phyloP scores from a whole-genome alignment of 306 rosid species.

The Ceratonia siliqua region DNA sequence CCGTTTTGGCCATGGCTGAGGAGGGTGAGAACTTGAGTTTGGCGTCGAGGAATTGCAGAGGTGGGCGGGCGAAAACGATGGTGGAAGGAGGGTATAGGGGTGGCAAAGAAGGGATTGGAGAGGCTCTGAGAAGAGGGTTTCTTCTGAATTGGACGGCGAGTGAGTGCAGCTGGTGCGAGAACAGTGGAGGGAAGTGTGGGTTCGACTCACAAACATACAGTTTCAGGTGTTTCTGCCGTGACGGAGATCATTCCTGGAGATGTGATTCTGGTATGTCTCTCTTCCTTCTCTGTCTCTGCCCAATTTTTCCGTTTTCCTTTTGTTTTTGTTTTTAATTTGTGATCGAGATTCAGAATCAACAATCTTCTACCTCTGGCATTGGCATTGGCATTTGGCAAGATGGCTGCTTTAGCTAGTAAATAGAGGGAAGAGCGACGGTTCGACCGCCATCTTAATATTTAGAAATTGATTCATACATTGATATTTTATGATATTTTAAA shows the following conservation, averaged over 20 bases:
- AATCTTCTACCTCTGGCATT: too few species aligned
- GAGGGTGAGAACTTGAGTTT: not conserved
- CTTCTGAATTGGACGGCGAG: conserved; percentile 31
- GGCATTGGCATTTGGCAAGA: too few species aligned
- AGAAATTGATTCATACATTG: too few species aligned
- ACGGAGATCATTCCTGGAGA: conserved; percentile 20
- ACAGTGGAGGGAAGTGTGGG: conserved; percentile 42
- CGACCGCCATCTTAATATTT: too few species aligned
- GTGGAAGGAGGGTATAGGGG: not conserved
- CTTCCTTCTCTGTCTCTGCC: not conserved
- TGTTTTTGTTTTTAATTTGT: too few species aligned
- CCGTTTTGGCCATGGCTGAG: conserved; percentile 22
- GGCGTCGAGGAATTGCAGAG: not conserved
- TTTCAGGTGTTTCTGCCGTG: conserved; percentile 43
- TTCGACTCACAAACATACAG: not conserved
- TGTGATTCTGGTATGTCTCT: conserved; percentile 36
- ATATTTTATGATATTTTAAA: too few species aligned
- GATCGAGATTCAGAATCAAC: too few species aligned
- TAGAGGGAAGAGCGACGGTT: too few species aligned
- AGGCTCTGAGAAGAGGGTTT: conserved; percentile 40
- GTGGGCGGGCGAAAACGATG: not conserved
- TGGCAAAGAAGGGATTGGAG: not conserved
- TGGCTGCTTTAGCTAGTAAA: too few species aligned
- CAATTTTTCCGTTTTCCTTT: too few species aligned
- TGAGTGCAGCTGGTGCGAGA: conserved; percentile 5